These are phyloP conservation scores for Leptomonas pyrrhocoris DNA, from an alignment of 208 protist genomes.

Conservation along the genomic window DNA sequence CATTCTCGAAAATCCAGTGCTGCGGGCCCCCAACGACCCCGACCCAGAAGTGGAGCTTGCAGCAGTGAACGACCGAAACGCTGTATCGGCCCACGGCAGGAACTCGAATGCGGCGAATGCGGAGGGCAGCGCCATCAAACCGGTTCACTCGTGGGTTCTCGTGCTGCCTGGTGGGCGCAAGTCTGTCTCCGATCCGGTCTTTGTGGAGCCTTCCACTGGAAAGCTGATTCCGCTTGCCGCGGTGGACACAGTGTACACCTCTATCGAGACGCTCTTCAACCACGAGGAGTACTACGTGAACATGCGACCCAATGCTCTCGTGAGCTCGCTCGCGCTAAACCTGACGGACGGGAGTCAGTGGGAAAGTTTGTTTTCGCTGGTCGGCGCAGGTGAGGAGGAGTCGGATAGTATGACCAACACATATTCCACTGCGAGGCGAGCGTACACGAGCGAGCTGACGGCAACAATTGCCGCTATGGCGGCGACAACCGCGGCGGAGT, in stretches of 20 bases:
- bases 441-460: constrained; percentile 18
- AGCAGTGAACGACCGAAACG: neutral
- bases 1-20: constrained; percentile 57
- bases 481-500: constrained; percentile 5
- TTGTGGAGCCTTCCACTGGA: constrained; percentile 90
- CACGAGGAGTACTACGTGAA: constrained; percentile 91
- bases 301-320: constrained; percentile 55
- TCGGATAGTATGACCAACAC: constrained; percentile 15
- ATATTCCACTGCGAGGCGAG: constrained; percentile 23
- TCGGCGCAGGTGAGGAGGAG: constrained; percentile 32
- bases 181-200: constrained; percentile 57
- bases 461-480: constrained; percentile 17
- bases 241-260: constrained; percentile 68
- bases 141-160: constrained; percentile 88
- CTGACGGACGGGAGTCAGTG: constrained; percentile 69
- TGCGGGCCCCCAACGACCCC: constrained; percentile 45
- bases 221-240: constrained; percentile 44
- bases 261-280: constrained; percentile 91
- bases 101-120: neutral
- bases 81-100: neutral
- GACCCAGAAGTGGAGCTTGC: constrained; percentile 36
- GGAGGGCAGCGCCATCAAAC: constrained; percentile 16
- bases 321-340: constrained; percentile 67
- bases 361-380: constrained; percentile 71
- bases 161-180: constrained; percentile 75